Conservation (phyloP, 805 yeast species). For the Helenozyma rhizophorensis region DNA sequence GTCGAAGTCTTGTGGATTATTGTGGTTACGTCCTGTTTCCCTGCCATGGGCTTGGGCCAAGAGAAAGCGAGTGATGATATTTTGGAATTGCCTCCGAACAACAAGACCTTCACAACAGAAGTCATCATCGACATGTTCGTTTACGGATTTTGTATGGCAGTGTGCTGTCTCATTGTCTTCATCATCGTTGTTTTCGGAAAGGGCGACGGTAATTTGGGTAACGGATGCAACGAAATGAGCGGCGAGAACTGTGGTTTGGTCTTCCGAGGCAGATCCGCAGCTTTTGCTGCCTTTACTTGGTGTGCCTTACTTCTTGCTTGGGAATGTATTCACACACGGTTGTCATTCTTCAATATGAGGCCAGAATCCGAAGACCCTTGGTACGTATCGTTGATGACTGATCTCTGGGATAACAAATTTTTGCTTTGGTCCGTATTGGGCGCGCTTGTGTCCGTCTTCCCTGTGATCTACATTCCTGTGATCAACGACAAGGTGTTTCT, state of each 20-base stretch:
- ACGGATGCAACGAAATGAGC: conserved; percentile 51
- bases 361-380: conserved; percentile 56
- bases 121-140: conserved; percentile 63
- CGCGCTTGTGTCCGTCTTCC: conserved; percentile 71
- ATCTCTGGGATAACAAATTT: conserved; percentile 70
- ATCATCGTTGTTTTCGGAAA: conserved; percentile 61
- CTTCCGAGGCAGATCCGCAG: conserved; percentile 69
- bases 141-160: conserved; percentile 74
- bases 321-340: conserved; percentile 73
- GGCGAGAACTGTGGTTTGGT: conserved; percentile 53
- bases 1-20: conserved; percentile 78
- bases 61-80: conserved; percentile 62
- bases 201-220: conserved; percentile 64
- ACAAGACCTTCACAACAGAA: conserved; percentile 62
- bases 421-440: conserved; percentile 75
- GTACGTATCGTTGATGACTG: conserved; percentile 55
- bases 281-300: conserved; percentile 85
- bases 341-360: conserved; percentile 68
- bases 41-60: conserved; percentile 79
- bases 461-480: conserved; percentile 85
- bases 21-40: conserved; percentile 75
- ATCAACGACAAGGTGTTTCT: conserved; percentile 72
- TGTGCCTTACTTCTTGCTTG: conserved; percentile 76
- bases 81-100: conserved; percentile 62
- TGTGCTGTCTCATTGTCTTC: conserved; percentile 62